Evolutionary conservation across 768 basidiomycete genomes (phyloP).

Genomic region (Lactarius hengduanensis): DNA sequence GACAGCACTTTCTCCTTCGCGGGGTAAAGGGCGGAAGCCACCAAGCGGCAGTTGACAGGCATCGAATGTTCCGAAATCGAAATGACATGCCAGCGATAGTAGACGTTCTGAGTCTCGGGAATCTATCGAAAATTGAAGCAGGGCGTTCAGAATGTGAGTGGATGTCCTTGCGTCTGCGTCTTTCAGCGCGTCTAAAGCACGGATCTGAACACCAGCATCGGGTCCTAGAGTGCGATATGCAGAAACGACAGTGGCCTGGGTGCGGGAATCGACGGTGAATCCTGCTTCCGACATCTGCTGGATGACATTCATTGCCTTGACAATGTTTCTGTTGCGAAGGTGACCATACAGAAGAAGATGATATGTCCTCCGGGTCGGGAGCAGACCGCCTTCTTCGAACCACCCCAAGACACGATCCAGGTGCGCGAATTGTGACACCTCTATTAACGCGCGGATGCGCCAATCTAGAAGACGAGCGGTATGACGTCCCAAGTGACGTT

Average conservation of each 20-base stretch:
- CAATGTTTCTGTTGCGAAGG: constrained; percentile 65
- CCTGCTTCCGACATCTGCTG: constrained; percentile 56
- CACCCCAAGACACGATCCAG: constrained; percentile 49
- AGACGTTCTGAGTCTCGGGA: constrained; percentile 49
- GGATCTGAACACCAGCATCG: constrained; percentile 52
- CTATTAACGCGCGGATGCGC: constrained; percentile 60
- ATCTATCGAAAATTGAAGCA: constrained; percentile 64
- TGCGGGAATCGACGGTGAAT: constrained; percentile 51
- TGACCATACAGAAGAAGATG: constrained; percentile 66
- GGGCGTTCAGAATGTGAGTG: constrained; percentile 62
- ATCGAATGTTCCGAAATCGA: constrained; percentile 36
- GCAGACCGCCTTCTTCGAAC: constrained; percentile 46
- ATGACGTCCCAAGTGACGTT: constrained; percentile 47
- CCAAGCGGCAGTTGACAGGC: constrained; percentile 12
- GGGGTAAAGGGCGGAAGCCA: constrained; percentile 9
- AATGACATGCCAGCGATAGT: constrained; percentile 48
- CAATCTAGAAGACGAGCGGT: constrained; percentile 66
- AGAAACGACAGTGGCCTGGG: constrained; percentile 57
- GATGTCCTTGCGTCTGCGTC: constrained; percentile 42
- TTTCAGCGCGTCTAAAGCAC: constrained; percentile 48
- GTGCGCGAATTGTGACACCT: constrained; percentile 44
- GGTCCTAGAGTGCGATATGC: constrained; percentile 60
- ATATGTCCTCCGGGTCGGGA: constrained; percentile 61
- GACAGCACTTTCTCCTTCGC: constrained; percentile 17
- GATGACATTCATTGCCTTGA: constrained; percentile 53